Conservation (phyloP, 2,329 filamentous ascomycete species). For the Mycosphaerelloides madeirae region DNA sequence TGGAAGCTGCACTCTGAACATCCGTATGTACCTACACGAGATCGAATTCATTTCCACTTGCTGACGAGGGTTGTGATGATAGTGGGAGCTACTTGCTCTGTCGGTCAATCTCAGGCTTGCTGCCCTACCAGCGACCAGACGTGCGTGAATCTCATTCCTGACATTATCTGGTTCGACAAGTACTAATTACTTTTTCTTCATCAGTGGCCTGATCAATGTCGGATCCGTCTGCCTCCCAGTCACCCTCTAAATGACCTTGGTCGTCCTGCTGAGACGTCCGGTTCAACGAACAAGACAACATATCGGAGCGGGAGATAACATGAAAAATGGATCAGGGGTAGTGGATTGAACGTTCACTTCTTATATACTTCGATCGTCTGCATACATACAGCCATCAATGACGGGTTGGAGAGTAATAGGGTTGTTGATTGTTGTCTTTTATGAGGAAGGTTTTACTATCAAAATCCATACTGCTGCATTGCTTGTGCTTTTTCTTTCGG, state of each 20-base stretch:
- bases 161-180: background rate
- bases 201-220: slow-evolving; percentile 7
- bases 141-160: background rate
- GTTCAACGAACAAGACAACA: slow-evolving; percentile 22
- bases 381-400: no score
- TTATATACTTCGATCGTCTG: no score
- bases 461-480: no score
- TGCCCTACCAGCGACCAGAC: slow-evolving; percentile 8
- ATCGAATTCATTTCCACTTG: no score
- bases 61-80: no score
- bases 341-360: no score
- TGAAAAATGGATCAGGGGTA: no score
- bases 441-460: no score
- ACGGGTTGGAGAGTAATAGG: no score
- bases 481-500: no score
- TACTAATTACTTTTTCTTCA: background rate
- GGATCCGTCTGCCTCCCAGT: slow-evolving; percentile 9
- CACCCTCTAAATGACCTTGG: slow-evolving; percentile 4
- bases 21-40: slow-evolving; percentile 6
- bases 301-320: slow-evolving; percentile 18
- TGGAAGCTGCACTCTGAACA: slow-evolving; percentile 7
- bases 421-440: no score
- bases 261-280: slow-evolving; percentile 1
- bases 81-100: no score
- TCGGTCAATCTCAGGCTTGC: slow-evolving; percentile 1